Conservation (phyloP, 371 early-diverging fungal species). For the Mucor indicus region DNA sequence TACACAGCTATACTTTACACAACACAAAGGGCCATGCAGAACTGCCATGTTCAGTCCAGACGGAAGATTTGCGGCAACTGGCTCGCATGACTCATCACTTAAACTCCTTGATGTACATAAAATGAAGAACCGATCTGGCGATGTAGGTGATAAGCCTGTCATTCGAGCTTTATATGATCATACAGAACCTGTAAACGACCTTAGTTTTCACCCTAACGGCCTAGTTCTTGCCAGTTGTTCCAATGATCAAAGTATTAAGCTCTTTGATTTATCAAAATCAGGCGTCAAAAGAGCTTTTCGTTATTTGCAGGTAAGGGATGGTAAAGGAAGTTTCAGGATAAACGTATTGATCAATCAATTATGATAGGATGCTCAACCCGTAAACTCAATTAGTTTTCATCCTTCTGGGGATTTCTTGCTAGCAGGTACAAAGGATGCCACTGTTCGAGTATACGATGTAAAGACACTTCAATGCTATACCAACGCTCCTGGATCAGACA, state of each 20-base stretch:
- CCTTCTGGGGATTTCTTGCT: slow-evolving; percentile 81
- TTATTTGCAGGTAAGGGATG: slow-evolving; percentile 76
- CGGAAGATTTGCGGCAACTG: slow-evolving; percentile 85
- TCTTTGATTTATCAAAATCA: slow-evolving; percentile 84
- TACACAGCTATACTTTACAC: slow-evolving; percentile 52
- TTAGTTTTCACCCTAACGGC: slow-evolving; percentile 92
- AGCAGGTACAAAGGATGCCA: slow-evolving; percentile 71
- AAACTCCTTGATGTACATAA: slow-evolving; percentile 86
- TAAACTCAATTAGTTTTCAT: slow-evolving; percentile 79
- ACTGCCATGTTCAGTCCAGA: slow-evolving; percentile 49
- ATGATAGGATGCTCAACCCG: slow-evolving; percentile 66
- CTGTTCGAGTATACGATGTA: slow-evolving; percentile 83
- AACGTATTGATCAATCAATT: no score
- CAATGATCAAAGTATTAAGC: slow-evolving; percentile 80
- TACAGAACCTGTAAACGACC: slow-evolving; percentile 74
- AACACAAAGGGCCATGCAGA: slow-evolving; percentile 53
- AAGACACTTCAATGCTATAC: slow-evolving; percentile 78
- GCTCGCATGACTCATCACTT: slow-evolving; percentile 85
- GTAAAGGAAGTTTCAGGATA: no score
- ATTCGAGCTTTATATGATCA: slow-evolving; percentile 90
- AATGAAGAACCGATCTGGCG: slow-evolving; percentile 64
- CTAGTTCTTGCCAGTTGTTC: slow-evolving; percentile 85
- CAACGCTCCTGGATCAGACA: slow-evolving; percentile 45
- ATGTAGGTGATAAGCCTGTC: slow-evolving; percentile 74
- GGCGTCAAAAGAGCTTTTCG: slow-evolving; percentile 82